Percentiles rank a stretch among this genome's conserved stretches.
Conservation (phyloP, 176 grass and related monocot genomes). For the barley (Hordeum vulgare) region MorexV3_pseudomolecules_assembly NC_058519.1:33035117-33035616, state of each 20-base stretch:
- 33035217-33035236: slow-evolving; percentile 59
- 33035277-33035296: slow-evolving; percentile 79
- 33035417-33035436: slow-evolving; percentile 92
- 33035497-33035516: slow-evolving; percentile 76
- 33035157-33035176: slow-evolving; percentile 47
- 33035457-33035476: slow-evolving; percentile 62
- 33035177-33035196: slow-evolving; percentile 64
- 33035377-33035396: slow-evolving; percentile 71
- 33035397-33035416: slow-evolving; percentile 84
- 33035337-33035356: slow-evolving; percentile 44
- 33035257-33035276: slow-evolving; percentile 23
- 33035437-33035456: slow-evolving; percentile 44
- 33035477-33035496: slow-evolving; percentile 65
- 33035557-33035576: too few relatives aligned
- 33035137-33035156: slow-evolving; percentile 84
- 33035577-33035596: too few relatives aligned
- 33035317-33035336: slow-evolving; percentile 33
- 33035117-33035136: slow-evolving; percentile 80
- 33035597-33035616: too few relatives aligned
- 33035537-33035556: not conserved
- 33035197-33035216: slow-evolving; percentile 85
- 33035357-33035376: slow-evolving; percentile 55
- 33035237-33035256: slow-evolving; percentile 31
- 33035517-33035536: slow-evolving; percentile 80
- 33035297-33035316: slow-evolving; percentile 87